phyloP scores from a whole-genome alignment of 2,329 filamentous ascomycete species.

The Teratosphaeria destructans region DNA sequence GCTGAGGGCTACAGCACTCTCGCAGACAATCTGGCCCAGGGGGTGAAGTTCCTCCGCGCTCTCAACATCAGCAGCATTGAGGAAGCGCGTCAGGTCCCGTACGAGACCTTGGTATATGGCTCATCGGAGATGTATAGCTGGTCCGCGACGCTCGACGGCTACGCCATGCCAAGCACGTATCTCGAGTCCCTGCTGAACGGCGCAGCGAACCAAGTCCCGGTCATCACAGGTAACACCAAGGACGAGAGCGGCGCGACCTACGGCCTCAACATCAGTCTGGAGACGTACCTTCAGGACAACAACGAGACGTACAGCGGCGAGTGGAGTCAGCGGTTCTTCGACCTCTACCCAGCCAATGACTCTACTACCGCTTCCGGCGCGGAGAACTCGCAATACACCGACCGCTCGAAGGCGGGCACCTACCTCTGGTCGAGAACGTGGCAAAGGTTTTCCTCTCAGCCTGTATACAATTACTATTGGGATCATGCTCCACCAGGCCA shows the following conservation, averaged over 20 bases:
- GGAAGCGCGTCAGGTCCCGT: background rate
- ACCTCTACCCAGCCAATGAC: background rate
- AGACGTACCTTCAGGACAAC: background rate
- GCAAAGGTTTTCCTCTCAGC: background rate
- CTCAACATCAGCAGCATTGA: background rate
- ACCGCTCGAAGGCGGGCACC: background rate
- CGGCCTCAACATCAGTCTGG: background rate
- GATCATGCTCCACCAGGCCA: background rate
- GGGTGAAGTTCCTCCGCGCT: background rate
- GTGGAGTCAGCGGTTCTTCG: background rate
- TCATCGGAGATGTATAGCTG: background rate
- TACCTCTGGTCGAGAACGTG: background rate
- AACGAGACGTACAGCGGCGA: background rate
- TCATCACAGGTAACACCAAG: background rate
- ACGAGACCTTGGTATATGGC: background rate
- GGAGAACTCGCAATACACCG: background rate
- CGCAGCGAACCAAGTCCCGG: background rate
- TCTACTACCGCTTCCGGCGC: background rate
- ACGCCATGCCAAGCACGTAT: background rate
- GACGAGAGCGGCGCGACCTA: background rate
- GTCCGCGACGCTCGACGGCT: background rate
- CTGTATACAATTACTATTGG: background rate
- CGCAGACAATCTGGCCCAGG: background rate
- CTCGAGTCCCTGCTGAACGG: background rate
- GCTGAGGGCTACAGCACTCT: background rate